phyloP scores from a whole-genome alignment of 495 filamentous ascomycete species.

The Symbiotaphrina buchneri region DNA sequence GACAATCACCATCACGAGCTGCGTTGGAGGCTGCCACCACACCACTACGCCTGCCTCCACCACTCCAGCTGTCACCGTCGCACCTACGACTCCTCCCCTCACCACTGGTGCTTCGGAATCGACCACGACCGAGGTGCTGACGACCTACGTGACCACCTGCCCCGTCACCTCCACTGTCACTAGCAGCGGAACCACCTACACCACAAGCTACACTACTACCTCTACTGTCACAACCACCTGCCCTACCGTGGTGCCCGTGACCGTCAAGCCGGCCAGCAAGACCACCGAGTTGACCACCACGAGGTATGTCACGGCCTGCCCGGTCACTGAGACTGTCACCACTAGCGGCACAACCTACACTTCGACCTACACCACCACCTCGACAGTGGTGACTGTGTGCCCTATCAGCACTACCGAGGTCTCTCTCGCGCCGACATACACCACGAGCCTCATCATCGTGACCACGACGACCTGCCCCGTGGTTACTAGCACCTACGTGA shows the following conservation, averaged over 20 bases:
- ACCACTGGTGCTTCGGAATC: background rate
- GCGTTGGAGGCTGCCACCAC: conserved; percentile 9
- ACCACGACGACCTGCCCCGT: background rate
- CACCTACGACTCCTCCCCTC: background rate
- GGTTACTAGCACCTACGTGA: background rate
- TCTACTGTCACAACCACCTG: conserved; percentile 8
- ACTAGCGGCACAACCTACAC: conserved; percentile 6
- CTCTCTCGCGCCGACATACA: conserved; percentile 1
- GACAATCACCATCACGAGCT: conserved; percentile 12
- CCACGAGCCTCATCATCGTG: background rate
- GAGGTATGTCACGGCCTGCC: conserved; percentile 5
- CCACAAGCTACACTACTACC: conserved; percentile 23
- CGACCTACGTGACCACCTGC: conserved; percentile 6
- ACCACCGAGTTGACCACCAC: conserved; percentile 3
- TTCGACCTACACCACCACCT: conserved; percentile 7
- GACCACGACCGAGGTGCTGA: conserved; percentile 5
- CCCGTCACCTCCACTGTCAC: conserved; percentile 4
- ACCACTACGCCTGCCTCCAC: conserved; percentile 10
- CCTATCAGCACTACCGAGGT: conserved; percentile 1
- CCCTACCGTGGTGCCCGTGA: background rate
- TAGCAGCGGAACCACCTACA: conserved; percentile 13
- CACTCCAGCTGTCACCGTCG: no score
- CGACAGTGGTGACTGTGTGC: conserved; percentile 4
- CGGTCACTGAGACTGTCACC: conserved; percentile 6
- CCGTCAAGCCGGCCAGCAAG: conserved; percentile 1